phyloP scores from a whole-genome alignment of 768 basidiomycete genomes.

The Infundibulicybe gibba region DNA sequence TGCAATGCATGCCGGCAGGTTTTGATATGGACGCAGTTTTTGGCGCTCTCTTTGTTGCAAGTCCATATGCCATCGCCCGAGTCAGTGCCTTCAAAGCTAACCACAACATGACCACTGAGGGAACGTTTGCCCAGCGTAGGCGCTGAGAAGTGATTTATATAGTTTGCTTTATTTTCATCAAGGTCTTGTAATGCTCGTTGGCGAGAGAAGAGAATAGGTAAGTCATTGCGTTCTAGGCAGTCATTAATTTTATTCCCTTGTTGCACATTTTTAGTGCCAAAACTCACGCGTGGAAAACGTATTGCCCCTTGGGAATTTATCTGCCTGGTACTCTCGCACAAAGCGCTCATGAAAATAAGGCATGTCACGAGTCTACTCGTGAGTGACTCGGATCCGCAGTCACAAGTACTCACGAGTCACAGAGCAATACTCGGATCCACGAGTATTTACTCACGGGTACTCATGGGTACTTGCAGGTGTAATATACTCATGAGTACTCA shows the following conservation, averaged over 20 bases:
- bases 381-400: too few species aligned
- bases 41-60: constrained; percentile 5
- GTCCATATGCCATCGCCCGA: constrained; percentile 5
- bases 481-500: too few species aligned
- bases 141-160: constrained; percentile 6
- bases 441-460: too few species aligned
- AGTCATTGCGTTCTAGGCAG: background rate
- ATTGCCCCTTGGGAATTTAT: constrained; percentile 6
- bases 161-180: constrained; percentile 3
- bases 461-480: too few species aligned
- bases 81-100: constrained; percentile 3
- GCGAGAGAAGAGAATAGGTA: constrained; percentile 6
- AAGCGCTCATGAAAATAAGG: too few species aligned
- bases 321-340: too few species aligned
- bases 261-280: background rate
- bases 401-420: too few species aligned
- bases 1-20: constrained; percentile 6
- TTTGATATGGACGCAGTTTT: constrained; percentile 6
- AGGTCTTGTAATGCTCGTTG: too few species aligned
- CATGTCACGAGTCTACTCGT: too few species aligned
- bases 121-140: background rate
- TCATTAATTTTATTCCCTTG: background rate
- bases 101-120: constrained; percentile 1
- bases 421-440: too few species aligned
- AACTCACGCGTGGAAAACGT: background rate